Evolutionary conservation across 2,329 filamentous ascomycete species (phyloP), one percentile per base, ranked within the genome.

Genomic region (Alternaria triticina): DNA sequence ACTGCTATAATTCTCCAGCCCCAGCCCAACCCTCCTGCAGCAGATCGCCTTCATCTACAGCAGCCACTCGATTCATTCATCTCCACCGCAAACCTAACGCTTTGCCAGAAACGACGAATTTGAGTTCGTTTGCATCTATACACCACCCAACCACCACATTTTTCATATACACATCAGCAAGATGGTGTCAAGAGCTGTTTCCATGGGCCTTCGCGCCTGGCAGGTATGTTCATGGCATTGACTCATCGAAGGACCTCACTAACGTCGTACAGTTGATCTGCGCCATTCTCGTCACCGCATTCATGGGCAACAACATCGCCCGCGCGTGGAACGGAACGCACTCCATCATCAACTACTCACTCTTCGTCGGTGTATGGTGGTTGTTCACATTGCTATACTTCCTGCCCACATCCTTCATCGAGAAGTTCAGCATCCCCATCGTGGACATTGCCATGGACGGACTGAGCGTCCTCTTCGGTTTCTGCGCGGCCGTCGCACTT

Each of bases 401-500:
- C 59, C 80, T 91, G 4, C 84, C 83, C 7, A 83, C 86, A 4
- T 79, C 84, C 25, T 81, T 91, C 72, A 80, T 88, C 68, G 84
- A 87, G 44, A 79, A 81, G 57, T 79, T 88, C 62, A 81, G 82
- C 66, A 77, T 87, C 57, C 85, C 86, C 27, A 74, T 89, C 15
- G 77, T 87, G 54, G 79, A 87, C 60, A 76, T 90, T 33, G 82
- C 79, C 13, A 78, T 90, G 52, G 90, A 93, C 79, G 82, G 74
- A 12, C 71, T 88, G 30, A 87, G 88, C 57, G 83, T 86, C 3
- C 77, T 94, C 58, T 91, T 94, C 83, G 90, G 87, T 69, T 88
- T 94, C 74, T 89, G 92, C 77, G 86, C 83, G 59, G 91, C 86
- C 65, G 84, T 94, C 63, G 91, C 92, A 10, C 84, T 92, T 45